Evolutionary conservation across 1,284 basidiomycete genomes (phyloP), one percentile per base, ranked within the genome.

Genomic region (Boletellus deceptivus): DNA sequence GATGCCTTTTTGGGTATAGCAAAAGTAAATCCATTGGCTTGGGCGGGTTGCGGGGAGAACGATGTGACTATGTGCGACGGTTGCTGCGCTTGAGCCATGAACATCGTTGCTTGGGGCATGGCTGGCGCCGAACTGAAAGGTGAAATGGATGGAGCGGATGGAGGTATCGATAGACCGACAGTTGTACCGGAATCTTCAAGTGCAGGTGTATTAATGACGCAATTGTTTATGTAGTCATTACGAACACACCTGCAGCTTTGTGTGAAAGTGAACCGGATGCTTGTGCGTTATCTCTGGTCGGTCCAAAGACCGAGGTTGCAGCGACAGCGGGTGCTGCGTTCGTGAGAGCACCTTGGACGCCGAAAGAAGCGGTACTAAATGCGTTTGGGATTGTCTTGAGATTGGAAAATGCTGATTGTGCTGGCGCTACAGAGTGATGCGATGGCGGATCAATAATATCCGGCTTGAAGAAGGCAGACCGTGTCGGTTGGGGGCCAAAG

Each of bases 381-480:
- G 59, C 62, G 37, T 62, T 57, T 13, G 70, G 74, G 14, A 63
- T 61, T 3, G 69, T 60, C 42, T 67, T 64, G 17, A 75, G 59
- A 36, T 62, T 63, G 16, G 77, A 70, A 56, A 82, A 82, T 9
- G 72, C 79, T 22, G 73, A 70, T 17, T 59, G 55, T 1, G 43
- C 43, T 5, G 63, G 35, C 8, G 50, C 49, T 16, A 53, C 48
- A 17, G 60, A 31, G 25, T 59, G 46, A 17, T 62, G 58, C 14
- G 50, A 25, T 42, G 59, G 25, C n/a, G 11, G 24, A 6, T 49
- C 37, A 5, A 43, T 16, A 22, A 46, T 10, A 9, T 2, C 24
- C 2, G 31, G 6, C 4, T 40, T 27, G 46, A 55, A 56, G 48
- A 61, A 53, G 13, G 61, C 44, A 6, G 67, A 61, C 24, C 63